Evolutionary conservation across 1,284 basidiomycete genomes (phyloP), one percentile per base, ranked within the genome.

Genomic region (Takashimella tepidaria): DNA sequence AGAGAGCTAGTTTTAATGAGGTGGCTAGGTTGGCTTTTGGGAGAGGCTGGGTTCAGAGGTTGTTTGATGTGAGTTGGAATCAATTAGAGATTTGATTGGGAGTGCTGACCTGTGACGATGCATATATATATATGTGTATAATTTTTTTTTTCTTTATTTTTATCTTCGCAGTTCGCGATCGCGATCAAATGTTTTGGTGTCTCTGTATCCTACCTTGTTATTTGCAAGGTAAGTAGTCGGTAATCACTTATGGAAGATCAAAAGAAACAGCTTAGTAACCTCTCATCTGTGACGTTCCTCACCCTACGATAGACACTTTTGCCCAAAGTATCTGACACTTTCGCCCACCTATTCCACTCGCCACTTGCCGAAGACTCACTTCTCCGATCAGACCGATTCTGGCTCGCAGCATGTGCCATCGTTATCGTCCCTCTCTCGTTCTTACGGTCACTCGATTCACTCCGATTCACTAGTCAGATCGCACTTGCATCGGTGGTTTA

Each of bases 161-260:
- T n/a, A n/a, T n/a, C n/a, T 71, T 92, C 95, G 64, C 90, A 98
- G 74, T 82, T 86, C 3, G 93, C 95, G 5, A 97, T 99, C 64
- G 93, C 92, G 2, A 86, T 88, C 72, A 97, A 97, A 73, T 97
- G 92, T 73, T 95, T 95, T 70, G 96, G 96, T 26, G 96, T 98
- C 6, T 92, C 89, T 37, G 88, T 96, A 63, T 95, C 91, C 79
- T 95, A 93, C 70, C 80, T 93, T 50, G 93, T 97, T 67, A 93
- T 97, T 62, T 86, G 95, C 76, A 96, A 96, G 77, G 85, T 86
- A 43, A 48, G 70, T 56, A 42, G n/a, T 44, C 24, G 13, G n/a
- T n/a, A n/a, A n/a, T n/a, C n/a, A n/a, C n/a, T n/a, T n/a, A n/a
- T n/a, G n/a, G n/a, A n/a, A n/a, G n/a, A n/a, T n/a, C n/a, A n/a